A percentile compares a stretch with the other conserved stretches of the same genome.
Conservation (phyloP, 495 filamentous ascomycete genomes). For the Neurospora hispaniola region DNA sequence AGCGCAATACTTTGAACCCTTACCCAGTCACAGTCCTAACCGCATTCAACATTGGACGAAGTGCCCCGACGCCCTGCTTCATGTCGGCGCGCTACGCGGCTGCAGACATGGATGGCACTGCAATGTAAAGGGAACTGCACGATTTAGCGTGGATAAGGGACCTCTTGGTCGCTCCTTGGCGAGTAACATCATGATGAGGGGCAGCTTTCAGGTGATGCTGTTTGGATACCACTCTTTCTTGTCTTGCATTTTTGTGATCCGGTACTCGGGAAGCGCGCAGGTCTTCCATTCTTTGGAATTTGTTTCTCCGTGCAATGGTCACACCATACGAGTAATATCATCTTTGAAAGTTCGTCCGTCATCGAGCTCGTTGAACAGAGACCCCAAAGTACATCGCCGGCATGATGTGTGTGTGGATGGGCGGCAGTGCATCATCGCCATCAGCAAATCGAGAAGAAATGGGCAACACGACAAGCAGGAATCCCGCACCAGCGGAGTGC, state of each 20-base stretch:
- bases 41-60: not conserved
- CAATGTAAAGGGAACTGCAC: not conserved
- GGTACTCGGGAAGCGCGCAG: not conserved
- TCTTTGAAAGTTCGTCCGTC: not conserved
- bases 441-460: not conserved
- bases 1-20: not conserved
- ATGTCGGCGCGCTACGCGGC: not conserved
- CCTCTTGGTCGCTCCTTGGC: not conserved
- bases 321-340: not conserved
- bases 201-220: not conserved
- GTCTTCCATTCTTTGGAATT: not conserved
- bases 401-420: not conserved
- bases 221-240: not conserved
- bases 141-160: not conserved
- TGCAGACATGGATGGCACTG: not conserved
- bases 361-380: not conserved
- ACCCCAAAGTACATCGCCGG: not conserved
- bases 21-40: not conserved
- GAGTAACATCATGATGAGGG: not conserved
- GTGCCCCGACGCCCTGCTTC: not conserved
- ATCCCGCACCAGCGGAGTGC: not conserved
- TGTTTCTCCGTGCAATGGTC: not conserved
- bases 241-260: not conserved
- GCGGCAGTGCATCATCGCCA: not conserved
- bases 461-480: not conserved